A percentile compares a stretch with the other conserved stretches of the same genome.
These are phyloP conservation scores for Aspergillus costaricaensis DNA, from an alignment of 2,329 filamentous ascomycete genomes.

Conservation along the genomic window DNA sequence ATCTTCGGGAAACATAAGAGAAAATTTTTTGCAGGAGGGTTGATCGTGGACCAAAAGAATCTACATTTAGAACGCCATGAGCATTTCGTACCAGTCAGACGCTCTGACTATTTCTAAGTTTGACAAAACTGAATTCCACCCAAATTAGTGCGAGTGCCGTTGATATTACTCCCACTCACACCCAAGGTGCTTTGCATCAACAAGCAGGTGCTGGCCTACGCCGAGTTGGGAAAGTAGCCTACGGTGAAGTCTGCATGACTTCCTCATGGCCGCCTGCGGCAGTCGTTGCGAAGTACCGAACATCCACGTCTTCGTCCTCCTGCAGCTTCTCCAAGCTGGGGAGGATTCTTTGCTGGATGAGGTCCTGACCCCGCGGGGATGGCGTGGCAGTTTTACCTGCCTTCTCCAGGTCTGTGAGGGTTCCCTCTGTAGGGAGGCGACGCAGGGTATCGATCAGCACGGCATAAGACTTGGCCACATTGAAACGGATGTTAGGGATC, in stretches of 20 bases:
- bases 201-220: constrained; percentile 12
- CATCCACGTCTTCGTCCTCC: constrained; percentile 96
- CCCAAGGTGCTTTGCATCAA: constrained; percentile 17
- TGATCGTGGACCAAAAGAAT: constrained; percentile 33
- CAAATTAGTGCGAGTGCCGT: constrained; percentile 22
- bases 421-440: constrained; percentile 84
- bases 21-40: constrained; percentile 23
- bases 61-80: constrained; percentile 42
- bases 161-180: constrained; percentile 22
- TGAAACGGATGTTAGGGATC: constrained; percentile 99
- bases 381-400: constrained; percentile 59
- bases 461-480: constrained; percentile 96
- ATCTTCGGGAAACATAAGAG: constrained; percentile 8
- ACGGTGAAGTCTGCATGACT: constrained; percentile 57
- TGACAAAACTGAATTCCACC: constrained; percentile 29
- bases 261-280: constrained; percentile 64
- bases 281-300: constrained; percentile 94
- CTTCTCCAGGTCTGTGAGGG: constrained; percentile 82
- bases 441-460: constrained; percentile 89
- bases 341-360: constrained; percentile 83
- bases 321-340: constrained; percentile 93
- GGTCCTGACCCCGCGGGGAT: constrained; percentile 71
- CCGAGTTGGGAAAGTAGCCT: constrained; percentile 20
- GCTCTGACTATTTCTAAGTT: constrained; percentile 41
- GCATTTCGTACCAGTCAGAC: constrained; percentile 37